phyloP scores from a whole-genome alignment of 768 basidiomycete genomes.

The Sarcomyxa edulis region DNA sequence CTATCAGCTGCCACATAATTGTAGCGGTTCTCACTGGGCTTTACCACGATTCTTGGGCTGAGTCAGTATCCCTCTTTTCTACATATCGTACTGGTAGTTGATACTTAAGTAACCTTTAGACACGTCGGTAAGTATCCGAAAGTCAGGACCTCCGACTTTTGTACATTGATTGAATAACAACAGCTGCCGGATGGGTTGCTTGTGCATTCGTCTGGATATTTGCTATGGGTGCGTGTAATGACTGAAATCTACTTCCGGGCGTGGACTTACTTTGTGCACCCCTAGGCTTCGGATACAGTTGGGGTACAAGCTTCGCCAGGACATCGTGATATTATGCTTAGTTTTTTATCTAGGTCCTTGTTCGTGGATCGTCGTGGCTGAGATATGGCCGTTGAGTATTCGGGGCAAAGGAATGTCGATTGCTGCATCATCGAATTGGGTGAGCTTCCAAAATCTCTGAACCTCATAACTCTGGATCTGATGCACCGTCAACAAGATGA shows the following conservation, averaged over 20 bases:
- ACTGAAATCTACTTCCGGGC: not conserved
- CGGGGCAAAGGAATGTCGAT: too few relatives aligned
- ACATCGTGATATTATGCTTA: constrained; percentile 10
- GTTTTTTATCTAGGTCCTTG: not conserved
- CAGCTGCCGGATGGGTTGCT: constrained; percentile 69
- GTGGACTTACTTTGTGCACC: not conserved
- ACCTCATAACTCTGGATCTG: not conserved
- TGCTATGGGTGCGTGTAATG: constrained; percentile 43
- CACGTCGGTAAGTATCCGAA: constrained; percentile 25
- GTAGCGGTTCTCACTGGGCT: constrained; percentile 61
- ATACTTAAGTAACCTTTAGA: constrained; percentile 10
- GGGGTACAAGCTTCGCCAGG: constrained; percentile 60
- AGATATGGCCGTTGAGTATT: too few relatives aligned
- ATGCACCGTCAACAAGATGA: constrained; percentile 56
- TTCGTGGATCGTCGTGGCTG: too few relatives aligned
- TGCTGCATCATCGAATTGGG: too few relatives aligned
- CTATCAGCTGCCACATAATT: constrained; percentile 61
- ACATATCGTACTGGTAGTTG: constrained; percentile 1
- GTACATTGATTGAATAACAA: not conserved
- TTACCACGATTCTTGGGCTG: constrained; percentile 50
- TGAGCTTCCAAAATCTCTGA: too few relatives aligned
- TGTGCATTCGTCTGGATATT: constrained; percentile 73
- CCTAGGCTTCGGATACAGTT: constrained; percentile 65
- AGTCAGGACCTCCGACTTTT: not conserved
- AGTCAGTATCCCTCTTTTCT: constrained; percentile 24